These are phyloP conservation scores for Pseudogymnoascus sp. DNA, from an alignment of 2,329 filamentous ascomycete genomes.

Conservation along the genomic window DNA sequence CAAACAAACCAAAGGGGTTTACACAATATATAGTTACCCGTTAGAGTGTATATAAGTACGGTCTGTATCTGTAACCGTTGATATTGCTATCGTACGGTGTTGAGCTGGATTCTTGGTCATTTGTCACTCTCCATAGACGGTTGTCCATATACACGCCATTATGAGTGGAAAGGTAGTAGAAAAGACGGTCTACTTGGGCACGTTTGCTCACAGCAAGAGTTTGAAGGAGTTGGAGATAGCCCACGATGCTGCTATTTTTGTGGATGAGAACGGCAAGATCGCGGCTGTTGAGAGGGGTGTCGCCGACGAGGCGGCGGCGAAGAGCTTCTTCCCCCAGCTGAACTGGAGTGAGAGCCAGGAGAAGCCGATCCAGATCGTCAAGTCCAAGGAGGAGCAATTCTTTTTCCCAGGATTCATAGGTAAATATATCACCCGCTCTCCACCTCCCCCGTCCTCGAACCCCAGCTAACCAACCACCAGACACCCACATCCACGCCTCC, in stretches of 20 bases:
- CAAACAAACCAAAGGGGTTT: neutral
- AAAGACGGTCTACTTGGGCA: constrained; percentile 46
- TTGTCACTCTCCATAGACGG: neutral
- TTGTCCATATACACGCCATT: neutral
- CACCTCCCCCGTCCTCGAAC: neutral
- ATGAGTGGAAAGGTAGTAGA: constrained; percentile 15
- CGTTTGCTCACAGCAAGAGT: constrained; percentile 51
- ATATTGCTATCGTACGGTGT: neutral
- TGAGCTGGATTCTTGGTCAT: neutral
- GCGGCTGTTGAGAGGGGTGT: constrained; percentile 24
- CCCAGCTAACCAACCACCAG: constrained; percentile 40
- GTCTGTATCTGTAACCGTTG: neutral
- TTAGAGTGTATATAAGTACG: neutral
- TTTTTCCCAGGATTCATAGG: constrained; percentile 81
- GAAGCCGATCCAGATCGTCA: neutral
- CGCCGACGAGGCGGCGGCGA: constrained; percentile 29
- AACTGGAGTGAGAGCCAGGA: constrained; percentile 22
- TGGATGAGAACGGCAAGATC: constrained; percentile 45
- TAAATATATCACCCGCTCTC: constrained; percentile 31
- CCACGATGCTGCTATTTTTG: constrained; percentile 40
- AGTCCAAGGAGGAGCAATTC: constrained; percentile 49
- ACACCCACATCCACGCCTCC: constrained; percentile 90
- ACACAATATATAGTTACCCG: constrained; percentile 2
- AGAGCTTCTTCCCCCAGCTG: constrained; percentile 25
- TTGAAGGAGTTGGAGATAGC: constrained; percentile 42